These are phyloP conservation scores for Wickerhamomyces bisporus DNA, from an alignment of 805 yeast species.

Conservation along the genomic window DNA sequence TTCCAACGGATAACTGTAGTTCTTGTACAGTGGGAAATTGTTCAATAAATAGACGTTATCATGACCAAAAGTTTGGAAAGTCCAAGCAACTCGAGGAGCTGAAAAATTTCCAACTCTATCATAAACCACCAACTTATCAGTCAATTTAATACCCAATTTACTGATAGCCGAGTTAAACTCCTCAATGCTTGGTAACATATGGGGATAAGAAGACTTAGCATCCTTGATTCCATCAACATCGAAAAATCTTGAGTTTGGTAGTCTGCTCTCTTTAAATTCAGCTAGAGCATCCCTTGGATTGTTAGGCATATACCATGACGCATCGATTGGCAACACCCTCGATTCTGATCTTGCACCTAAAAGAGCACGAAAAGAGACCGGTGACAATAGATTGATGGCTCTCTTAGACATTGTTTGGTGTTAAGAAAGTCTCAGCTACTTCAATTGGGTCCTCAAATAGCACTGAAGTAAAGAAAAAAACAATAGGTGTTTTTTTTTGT, in stretches of 20 bases:
- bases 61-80: constrained; percentile 76
- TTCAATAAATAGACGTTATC: constrained; percentile 62
- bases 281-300: constrained; percentile 51
- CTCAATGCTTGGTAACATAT: constrained; percentile 72
- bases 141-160: constrained; percentile 47
- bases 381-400: constrained; percentile 21
- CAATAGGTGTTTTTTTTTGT: too few relatives aligned
- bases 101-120: constrained; percentile 84
- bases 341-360: constrained; percentile 12
- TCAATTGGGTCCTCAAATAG: not conserved
- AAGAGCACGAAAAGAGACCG: constrained; percentile 20
- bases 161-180: constrained; percentile 51
- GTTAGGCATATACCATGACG: constrained; percentile 92
- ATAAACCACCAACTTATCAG: constrained; percentile 70
- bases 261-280: constrained; percentile 55
- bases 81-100: constrained; percentile 92
- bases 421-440: not conserved
- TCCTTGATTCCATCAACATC: constrained; percentile 73
- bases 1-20: constrained; percentile 42
- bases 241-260: constrained; percentile 65
- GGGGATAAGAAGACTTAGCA: constrained; percentile 64
- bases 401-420: constrained; percentile 18
- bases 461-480: not conserved
- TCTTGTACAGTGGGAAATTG: constrained; percentile 53
- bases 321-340: constrained; percentile 62